Percentiles rank a stretch among this genome's conserved stretches.
Conservation (phyloP, 192 early-diverging fungal genomes). For the Coemansia sp. region DNA sequence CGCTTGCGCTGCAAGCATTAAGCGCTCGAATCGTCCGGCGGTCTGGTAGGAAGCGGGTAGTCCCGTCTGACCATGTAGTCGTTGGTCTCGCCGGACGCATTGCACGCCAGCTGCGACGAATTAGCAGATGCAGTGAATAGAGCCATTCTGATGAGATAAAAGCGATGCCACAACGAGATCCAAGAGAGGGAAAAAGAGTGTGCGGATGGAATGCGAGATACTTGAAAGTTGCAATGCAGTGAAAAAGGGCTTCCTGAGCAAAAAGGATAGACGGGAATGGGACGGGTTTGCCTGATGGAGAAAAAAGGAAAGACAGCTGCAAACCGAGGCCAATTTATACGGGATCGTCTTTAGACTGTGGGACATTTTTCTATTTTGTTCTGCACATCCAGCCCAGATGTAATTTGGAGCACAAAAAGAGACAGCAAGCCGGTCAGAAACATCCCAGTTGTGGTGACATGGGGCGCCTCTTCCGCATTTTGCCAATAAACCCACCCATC, state of each 20-base stretch:
- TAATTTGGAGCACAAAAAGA: neutral
- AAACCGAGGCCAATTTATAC: neutral
- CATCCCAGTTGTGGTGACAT: neutral
- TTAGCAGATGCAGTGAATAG: neutral
- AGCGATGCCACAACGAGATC: neutral
- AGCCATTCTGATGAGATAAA: neutral
- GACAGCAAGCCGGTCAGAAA: neutral
- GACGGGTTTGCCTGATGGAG: neutral
- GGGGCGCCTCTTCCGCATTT: slow-evolving; percentile 2
- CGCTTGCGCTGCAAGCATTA: neutral
- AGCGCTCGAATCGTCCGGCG: slow-evolving; percentile 24
- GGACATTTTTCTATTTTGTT: neutral
- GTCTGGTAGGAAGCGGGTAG: slow-evolving; percentile 35
- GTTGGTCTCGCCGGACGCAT: neutral
- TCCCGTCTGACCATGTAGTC: slow-evolving; percentile 16
- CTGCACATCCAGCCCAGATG: neutral
- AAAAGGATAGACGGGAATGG: slow-evolving; percentile 3
- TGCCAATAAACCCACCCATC: neutral
- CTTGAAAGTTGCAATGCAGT: neutral
- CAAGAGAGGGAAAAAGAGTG: neutral
- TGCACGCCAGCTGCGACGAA: neutral
- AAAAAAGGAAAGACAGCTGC: slow-evolving; percentile 2
- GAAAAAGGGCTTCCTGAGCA: neutral
- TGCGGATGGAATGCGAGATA: neutral
- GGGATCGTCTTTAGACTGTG: neutral